Percentiles rank a stretch among this genome's conserved stretches.
Conservation (phyloP, 805 yeast genomes). For the Yamadazyma tumulicola region DNA sequence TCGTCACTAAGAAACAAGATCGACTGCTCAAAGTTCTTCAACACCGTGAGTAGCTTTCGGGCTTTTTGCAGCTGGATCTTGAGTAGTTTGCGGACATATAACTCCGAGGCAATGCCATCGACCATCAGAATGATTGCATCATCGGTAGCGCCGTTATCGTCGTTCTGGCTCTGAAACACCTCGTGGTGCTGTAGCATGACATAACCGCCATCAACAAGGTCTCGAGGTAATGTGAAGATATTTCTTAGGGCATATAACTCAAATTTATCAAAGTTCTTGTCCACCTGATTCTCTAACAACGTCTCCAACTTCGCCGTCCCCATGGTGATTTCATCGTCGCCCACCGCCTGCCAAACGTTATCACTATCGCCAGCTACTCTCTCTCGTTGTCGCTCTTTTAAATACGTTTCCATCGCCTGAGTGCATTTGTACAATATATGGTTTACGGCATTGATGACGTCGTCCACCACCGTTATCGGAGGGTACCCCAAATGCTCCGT, state of each 20-base stretch:
- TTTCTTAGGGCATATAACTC: slow-evolving; percentile 81
- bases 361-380: slow-evolving; percentile 8
- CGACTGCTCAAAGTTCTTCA: slow-evolving; percentile 28
- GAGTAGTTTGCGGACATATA: slow-evolving; percentile 40
- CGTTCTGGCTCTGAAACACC: slow-evolving; percentile 28
- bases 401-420: slow-evolving; percentile 67
- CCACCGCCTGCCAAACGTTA: slow-evolving; percentile 13
- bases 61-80: slow-evolving; percentile 38
- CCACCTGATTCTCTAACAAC: slow-evolving; percentile 68
- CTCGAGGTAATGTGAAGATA: slow-evolving; percentile 65
- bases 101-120: slow-evolving; percentile 40
- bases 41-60: slow-evolving; percentile 26
- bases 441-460: slow-evolving; percentile 83
- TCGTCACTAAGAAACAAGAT: slow-evolving; percentile 24
- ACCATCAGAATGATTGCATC: slow-evolving; percentile 28
- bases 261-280: slow-evolving; percentile 78
- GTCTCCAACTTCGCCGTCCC: slow-evolving; percentile 83
- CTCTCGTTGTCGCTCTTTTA: slow-evolving; percentile 36
- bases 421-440: slow-evolving; percentile 80
- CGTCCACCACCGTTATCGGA: slow-evolving; percentile 80
- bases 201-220: slow-evolving; percentile 62
- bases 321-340: slow-evolving; percentile 55
- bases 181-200: slow-evolving; percentile 67
- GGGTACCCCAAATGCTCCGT: slow-evolving; percentile 87
- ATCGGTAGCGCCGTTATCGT: slow-evolving; percentile 19